phyloP scores from a whole-genome alignment of 768 basidiomycete genomes.

The Lactarius akahatsu region DNA sequence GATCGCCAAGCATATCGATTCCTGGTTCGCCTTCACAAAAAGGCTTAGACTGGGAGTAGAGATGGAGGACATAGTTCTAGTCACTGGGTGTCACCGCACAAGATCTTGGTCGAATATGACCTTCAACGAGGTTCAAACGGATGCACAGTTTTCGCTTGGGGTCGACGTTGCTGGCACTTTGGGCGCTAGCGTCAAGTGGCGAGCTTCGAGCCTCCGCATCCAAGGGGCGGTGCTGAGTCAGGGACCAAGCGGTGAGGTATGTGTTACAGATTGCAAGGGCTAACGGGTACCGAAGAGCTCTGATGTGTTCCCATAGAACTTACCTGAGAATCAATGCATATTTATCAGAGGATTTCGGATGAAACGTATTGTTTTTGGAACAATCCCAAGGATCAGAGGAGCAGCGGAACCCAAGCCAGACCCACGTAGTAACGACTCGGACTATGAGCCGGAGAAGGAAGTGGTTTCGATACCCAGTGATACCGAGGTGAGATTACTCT shows the following conservation, averaged over 20 bases:
- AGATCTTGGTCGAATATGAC: background rate
- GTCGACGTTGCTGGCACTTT: background rate
- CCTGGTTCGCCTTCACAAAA: background rate
- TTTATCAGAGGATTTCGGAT: too few species aligned
- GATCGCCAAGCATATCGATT: background rate
- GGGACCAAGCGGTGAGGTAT: too few species aligned
- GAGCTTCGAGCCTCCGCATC: background rate
- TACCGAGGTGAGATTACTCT: background rate
- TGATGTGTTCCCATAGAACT: background rate
- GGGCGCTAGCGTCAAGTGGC: background rate
- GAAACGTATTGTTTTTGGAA: too few species aligned
- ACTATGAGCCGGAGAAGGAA: background rate
- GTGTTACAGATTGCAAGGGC: too few species aligned
- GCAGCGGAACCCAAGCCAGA: background rate
- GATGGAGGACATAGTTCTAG: background rate
- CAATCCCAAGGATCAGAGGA: background rate
- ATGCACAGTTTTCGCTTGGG: background rate
- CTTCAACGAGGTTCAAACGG: too few species aligned
- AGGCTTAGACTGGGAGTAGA: background rate
- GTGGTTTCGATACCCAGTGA: background rate
- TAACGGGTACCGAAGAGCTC: background rate
- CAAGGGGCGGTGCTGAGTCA: background rate
- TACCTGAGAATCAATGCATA: background rate
- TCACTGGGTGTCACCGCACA: background rate
- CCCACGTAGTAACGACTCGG: background rate